phyloP scores from a whole-genome alignment of 768 basidiomycete species.

The Leccinum uliginosum region DNA sequence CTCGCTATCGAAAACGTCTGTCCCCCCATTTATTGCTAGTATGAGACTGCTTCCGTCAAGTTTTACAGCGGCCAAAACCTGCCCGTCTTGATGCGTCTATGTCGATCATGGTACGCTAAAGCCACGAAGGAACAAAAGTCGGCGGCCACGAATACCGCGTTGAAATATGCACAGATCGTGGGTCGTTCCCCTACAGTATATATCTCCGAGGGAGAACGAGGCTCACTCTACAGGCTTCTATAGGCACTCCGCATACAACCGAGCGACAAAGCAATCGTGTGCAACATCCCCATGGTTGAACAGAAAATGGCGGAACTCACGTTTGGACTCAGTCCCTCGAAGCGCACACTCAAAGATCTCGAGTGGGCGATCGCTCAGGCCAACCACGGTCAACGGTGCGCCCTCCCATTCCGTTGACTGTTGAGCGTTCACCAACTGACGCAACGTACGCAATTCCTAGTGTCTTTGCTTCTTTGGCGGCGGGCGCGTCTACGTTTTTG shows the following conservation, averaged over 20 bases:
- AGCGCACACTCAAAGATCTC: slow-evolving; percentile 79
- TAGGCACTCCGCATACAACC: slow-evolving; percentile 86
- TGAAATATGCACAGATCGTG: slow-evolving; percentile 80
- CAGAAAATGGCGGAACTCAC: slow-evolving; percentile 94
- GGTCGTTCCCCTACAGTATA: not conserved
- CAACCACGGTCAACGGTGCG: slow-evolving; percentile 80
- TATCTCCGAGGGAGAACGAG: not conserved
- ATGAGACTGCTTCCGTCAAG: slow-evolving; percentile 83
- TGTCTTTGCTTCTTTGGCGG: slow-evolving; percentile 78
- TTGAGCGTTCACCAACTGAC: not conserved
- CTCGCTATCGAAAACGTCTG: not conserved
- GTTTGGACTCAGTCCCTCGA: slow-evolving; percentile 64
- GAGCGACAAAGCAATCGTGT: slow-evolving; percentile 83
- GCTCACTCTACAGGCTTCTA: not conserved
- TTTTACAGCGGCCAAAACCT: slow-evolving; percentile 74
- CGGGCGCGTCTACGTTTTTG: slow-evolving; percentile 60
- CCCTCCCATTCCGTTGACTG: not conserved
- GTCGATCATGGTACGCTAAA: slow-evolving; percentile 92
- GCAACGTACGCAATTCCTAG: slow-evolving; percentile 34
- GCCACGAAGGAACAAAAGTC: slow-evolving; percentile 88
- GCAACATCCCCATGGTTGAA: slow-evolving; percentile 98
- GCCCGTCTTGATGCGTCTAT: slow-evolving; percentile 76
- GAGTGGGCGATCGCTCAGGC: slow-evolving; percentile 76
- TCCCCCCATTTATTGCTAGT: slow-evolving; percentile 43
- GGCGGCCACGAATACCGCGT: slow-evolving; percentile 74